phyloP scores from a whole-genome alignment of 1,284 basidiomycete species.

The Ganoderma lucidum region DNA sequence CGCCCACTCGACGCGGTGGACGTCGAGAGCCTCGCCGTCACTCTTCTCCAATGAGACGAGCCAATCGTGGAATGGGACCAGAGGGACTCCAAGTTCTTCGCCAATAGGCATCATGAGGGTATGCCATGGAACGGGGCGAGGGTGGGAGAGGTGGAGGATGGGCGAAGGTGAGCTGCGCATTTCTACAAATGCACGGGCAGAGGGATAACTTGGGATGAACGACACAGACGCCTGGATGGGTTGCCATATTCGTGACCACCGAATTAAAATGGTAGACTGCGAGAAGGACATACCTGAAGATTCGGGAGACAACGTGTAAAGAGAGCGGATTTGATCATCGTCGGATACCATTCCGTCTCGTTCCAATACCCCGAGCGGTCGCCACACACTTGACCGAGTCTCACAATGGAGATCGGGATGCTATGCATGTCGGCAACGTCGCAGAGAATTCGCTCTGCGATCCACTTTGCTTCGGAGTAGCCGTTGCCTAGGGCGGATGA shows the following conservation, averaged over 20 bases:
- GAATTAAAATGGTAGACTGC: not conserved
- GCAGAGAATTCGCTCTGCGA: slow-evolving; percentile 43
- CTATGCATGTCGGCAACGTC: slow-evolving; percentile 28
- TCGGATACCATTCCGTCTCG: slow-evolving; percentile 52
- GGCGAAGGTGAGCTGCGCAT: slow-evolving; percentile 24
- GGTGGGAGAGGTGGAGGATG: slow-evolving; percentile 40
- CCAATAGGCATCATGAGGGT: slow-evolving; percentile 28
- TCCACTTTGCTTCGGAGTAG: slow-evolving; percentile 51
- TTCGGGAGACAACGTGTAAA: slow-evolving; percentile 39
- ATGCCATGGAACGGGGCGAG: slow-evolving; percentile 31
- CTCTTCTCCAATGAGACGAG: slow-evolving; percentile 25
- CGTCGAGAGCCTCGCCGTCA: not conserved
- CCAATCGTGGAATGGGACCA: slow-evolving; percentile 33
- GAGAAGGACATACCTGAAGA: slow-evolving; percentile 21
- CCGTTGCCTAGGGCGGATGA: slow-evolving; percentile 43
- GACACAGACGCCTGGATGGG: slow-evolving; percentile 19
- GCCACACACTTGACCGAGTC: slow-evolving; percentile 54
- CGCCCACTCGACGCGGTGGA: not conserved
- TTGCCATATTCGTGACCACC: not conserved
- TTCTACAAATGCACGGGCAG: slow-evolving; percentile 34
- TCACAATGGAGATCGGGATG: slow-evolving; percentile 42
- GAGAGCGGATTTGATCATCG: slow-evolving; percentile 45
- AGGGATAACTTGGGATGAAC: slow-evolving; percentile 37
- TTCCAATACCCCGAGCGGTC: slow-evolving; percentile 50
- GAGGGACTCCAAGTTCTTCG: slow-evolving; percentile 27